Base-by-base conservation (phyloP, 768 basidiomycete genomes). In the Russula olivacea region DNA sequence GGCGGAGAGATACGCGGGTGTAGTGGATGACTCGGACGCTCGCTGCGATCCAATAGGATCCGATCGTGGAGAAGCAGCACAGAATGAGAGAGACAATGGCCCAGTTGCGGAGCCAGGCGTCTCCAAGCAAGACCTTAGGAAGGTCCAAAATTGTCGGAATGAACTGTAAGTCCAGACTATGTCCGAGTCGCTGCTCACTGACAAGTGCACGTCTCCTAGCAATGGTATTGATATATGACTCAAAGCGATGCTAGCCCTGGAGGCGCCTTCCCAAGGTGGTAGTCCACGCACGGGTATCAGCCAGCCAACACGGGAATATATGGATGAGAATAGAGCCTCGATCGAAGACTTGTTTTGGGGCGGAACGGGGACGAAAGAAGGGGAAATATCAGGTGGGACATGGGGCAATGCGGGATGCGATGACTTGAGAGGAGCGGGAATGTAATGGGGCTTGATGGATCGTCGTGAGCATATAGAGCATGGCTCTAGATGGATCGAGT, bases 401-500 rank as follows among this genome's bases (percentile, higher is more conserved):
- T 1, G 19, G 25, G 47, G 47, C 15, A 51, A 36, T 21, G 54
- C 19, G 15, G 25, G 34, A 21, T 41, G 58, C 12, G 48, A 40
- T 19, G 55, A 7, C 30, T 55, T 50, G 48, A 51, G 25, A 36
- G 32, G 54, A n/a, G 63, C 58, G 4, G 63, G 59, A n/a, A 64
- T 47, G 32, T 64, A 64, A 56, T 64, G 63, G 43, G 63, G 63
- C 63, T 64, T 64, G 32, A n/a, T 51, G 19, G 32, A 3, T n/a
- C 14, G 32, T 60, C 32, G 48, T 60, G 21, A 64, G 59, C 14
- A 48, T 23, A 21, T 10, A 36, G 54, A 45, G 40, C 48, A 55
- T 1, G 15, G 32, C 36, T 43, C 63, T 51, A 32, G 49, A 60
- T 51, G 41, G 34, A 59, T 64, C 48, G 49, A 55, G 41, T 64